Conservation (phyloP, 306 rosid species). For the Ceratonia siliqua region DNA sequence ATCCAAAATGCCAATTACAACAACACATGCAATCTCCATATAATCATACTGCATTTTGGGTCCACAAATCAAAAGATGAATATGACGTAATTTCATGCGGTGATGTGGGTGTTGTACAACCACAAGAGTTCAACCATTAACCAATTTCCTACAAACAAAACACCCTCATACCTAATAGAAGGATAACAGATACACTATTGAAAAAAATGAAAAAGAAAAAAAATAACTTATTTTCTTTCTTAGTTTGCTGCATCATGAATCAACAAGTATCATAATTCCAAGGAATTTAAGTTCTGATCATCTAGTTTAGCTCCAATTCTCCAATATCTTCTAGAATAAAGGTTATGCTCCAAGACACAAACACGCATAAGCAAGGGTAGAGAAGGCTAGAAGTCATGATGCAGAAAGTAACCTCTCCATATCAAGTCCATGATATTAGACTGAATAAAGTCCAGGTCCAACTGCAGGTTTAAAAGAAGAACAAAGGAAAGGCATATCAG, state of each 20-base stretch:
- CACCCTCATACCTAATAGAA: neutral
- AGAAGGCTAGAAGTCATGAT: neutral
- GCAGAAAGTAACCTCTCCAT: slow-evolving; percentile 66
- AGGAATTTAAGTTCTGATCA: slow-evolving; percentile 5
- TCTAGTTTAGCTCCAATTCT: neutral
- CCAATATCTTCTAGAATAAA: neutral
- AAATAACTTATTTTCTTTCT: neutral
- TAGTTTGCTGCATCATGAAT: neutral
- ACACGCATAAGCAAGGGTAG: neutral
- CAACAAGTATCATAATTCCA: neutral
- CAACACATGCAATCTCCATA: neutral
- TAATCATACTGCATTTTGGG: neutral
- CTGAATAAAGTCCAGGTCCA: slow-evolving; percentile 77
- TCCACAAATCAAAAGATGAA: slow-evolving; percentile 1
- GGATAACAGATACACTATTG: neutral
- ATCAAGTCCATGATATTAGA: slow-evolving; percentile 61
- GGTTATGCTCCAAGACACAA: slow-evolving; percentile 24
- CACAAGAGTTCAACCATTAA: neutral
- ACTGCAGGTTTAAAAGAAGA: slow-evolving; percentile 57
- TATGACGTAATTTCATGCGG: neutral
- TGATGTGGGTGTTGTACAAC: neutral
- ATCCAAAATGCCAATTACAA: slow-evolving; percentile 18
- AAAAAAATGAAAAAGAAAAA: neutral
- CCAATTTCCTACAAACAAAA: slow-evolving; percentile 9
- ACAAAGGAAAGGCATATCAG: slow-evolving; percentile 37